Percentiles rank a stretch among this genome's conserved stretches.
phyloP scores from a whole-genome alignment of 2,329 filamentous ascomycete genomes.

The Lasiodiplodia sp. region DNA sequence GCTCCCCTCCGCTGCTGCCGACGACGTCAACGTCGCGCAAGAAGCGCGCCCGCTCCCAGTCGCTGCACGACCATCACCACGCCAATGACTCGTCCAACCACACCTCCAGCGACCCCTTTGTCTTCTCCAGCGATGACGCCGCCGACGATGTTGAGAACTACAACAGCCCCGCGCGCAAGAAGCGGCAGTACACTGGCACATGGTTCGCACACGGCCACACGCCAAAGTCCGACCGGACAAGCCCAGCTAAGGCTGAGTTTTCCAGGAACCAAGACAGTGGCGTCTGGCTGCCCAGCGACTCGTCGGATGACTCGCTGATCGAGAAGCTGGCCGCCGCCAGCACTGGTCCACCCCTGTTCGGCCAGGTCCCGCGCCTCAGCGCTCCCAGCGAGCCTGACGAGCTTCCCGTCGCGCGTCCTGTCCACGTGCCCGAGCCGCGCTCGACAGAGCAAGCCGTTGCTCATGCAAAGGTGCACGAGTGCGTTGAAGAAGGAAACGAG shows the following conservation, averaged over 20 bases:
- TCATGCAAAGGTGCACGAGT: constrained; percentile 27
- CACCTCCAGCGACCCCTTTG: constrained; percentile 63
- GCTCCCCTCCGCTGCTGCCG: constrained; percentile 29
- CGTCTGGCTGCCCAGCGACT: constrained; percentile 72
- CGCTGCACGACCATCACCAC: constrained; percentile 12
- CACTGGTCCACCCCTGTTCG: constrained; percentile 26
- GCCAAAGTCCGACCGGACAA: constrained; percentile 38
- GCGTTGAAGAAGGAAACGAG: constrained; percentile 66
- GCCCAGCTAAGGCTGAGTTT: constrained; percentile 58
- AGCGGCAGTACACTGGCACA: constrained; percentile 69
- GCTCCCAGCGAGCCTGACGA: constrained; percentile 15
- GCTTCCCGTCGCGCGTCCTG: neutral
- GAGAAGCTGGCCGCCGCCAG: constrained; percentile 43
- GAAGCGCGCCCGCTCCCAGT: constrained; percentile 28
- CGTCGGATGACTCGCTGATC: constrained; percentile 56
- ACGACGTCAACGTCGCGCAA: neutral
- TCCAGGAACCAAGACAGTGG: constrained; percentile 71
- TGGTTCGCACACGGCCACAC: constrained; percentile 68
- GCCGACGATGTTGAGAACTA: constrained; percentile 67
- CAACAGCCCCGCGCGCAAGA: constrained; percentile 62
- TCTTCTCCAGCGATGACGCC: constrained; percentile 74
- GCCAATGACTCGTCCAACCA: constrained; percentile 56
- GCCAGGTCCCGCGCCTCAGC: constrained; percentile 20
- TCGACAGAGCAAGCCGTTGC: neutral
- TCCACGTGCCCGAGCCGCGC: constrained; percentile 6